Conservation (phyloP, 768 basidiomycete species). For the Suillus luteus region DNA sequence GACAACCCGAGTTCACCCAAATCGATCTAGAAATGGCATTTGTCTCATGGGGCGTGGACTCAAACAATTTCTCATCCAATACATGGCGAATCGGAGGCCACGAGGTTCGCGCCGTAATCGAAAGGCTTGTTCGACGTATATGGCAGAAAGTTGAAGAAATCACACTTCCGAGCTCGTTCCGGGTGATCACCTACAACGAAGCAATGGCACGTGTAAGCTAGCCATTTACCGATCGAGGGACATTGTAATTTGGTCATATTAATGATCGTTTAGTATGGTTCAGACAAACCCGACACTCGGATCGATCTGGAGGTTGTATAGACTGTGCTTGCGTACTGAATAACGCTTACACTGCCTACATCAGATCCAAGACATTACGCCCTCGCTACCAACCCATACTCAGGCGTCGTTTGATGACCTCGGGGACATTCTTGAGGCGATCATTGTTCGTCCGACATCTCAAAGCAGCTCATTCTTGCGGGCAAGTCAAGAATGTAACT, state of each 20-base stretch:
- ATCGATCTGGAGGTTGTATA: conserved; percentile 80
- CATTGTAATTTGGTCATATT: conserved; percentile 23
- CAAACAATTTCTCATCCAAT: conserved; percentile 27
- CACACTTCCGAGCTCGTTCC: conserved; percentile 62
- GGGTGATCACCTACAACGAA: conserved; percentile 85
- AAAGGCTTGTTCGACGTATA: conserved; percentile 69
- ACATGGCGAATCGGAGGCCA: conserved; percentile 84
- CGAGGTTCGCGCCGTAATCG: conserved; percentile 79
- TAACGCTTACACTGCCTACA: conserved; percentile 16
- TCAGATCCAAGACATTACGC: conserved; percentile 38
- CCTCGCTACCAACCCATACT: conserved; percentile 31
- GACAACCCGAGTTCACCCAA: conserved; percentile 97
- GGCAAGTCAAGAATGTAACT: conserved; percentile 23
- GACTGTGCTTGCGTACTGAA: conserved; percentile 5
- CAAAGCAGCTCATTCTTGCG: conserved; percentile 30
- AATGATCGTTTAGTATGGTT: conserved; percentile 69
- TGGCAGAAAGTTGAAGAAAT: conserved; percentile 74
- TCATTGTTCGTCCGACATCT: conserved; percentile 33
- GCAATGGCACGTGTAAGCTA: conserved; percentile 83
- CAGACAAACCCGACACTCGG: conserved; percentile 93
- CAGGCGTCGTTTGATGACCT: conserved; percentile 26
- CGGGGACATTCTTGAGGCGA: conserved; percentile 33
- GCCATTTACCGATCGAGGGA: conserved; percentile 14
- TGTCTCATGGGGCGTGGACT: conserved; percentile 70
- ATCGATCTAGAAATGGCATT: conserved; percentile 97